Base-by-base conservation (phyloP, 306 rosid genomes). In the Pterocarpus macrocarpus region DNA sequence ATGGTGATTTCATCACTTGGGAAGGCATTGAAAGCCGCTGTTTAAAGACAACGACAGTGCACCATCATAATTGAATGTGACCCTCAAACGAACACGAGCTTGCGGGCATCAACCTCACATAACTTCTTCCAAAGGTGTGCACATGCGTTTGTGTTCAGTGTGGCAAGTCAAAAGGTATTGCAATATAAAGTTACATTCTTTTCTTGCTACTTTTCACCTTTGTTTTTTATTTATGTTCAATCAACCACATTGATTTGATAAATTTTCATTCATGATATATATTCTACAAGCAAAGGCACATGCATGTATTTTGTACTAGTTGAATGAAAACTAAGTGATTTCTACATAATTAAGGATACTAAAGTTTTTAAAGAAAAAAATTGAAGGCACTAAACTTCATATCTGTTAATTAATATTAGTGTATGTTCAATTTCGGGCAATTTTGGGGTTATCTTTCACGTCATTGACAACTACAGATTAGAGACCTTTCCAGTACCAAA, bases 61-160 rank as follows among this genome's bases (percentile, higher is more conserved):
- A 57, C 33, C 41, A 63, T 71, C 76, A 79, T 52, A 79, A 61
- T 79, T 69, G 81, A 75, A 62, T 68, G 71, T 68, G 84, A 52
- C 82, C 85, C 82, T 69, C 39, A n/a, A 77, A 64, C 63, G 38
- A 77, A 77, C 77, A 82, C 78, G 53, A 73, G 56, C 16, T 81
- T 45, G 76, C 47, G 73, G 81, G 49, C 59, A 56, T 58, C 71
- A 66, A 73, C 69, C 84, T 81, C 62, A 59, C 47, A 22, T 28
- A 50, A 74, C 67, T 80, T 81, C 75, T 65, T 65, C 50, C 62
- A 61, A 36, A 50, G 47, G 16, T 53, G 22, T 36, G 73, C 86
- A 82, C 86, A 82, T 82, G 86, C 68, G 15, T 30, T 32, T 76
- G 68, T 75, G 63, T 76, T 70, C 30, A 5, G 38, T 58, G 12